These are phyloP conservation scores for Globisporangium mamillatum DNA, from an alignment of 352 stramenopile genomes.

Conservation along the genomic window DNA sequence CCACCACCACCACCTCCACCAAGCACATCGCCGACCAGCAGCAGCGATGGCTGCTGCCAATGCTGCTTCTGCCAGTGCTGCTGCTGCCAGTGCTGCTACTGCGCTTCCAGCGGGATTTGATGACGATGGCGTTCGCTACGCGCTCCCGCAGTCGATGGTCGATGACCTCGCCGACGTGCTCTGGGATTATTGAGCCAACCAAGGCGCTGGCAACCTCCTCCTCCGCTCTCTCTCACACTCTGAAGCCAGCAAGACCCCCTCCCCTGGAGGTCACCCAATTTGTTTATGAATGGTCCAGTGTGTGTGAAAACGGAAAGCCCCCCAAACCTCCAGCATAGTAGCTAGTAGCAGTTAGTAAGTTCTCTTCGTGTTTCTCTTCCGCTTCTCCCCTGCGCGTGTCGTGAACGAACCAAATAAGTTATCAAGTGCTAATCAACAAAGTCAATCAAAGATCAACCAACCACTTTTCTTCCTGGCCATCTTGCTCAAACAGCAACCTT, in stretches of 20 bases:
- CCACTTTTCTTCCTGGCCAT: not conserved
- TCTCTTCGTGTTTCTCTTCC: not conserved
- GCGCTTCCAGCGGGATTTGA: slow-evolving; percentile 1
- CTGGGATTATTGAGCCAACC: slow-evolving; percentile 9
- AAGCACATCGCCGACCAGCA: not conserved
- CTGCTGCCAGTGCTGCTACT: too few relatives aligned
- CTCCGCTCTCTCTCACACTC: not conserved
- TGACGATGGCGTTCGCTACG: slow-evolving; percentile 4
- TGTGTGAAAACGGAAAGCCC: not conserved
- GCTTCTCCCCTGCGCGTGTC: not conserved
- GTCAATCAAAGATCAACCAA: not conserved
- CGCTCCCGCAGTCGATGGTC: slow-evolving; percentile 15
- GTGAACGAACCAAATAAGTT: slow-evolving; percentile 7
- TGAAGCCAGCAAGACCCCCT: not conserved
- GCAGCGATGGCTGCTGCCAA: not conserved
- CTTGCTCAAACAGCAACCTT: not conserved
- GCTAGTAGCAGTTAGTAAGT: slow-evolving; percentile 2
- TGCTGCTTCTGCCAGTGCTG: too few relatives aligned
- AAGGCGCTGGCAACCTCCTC: not conserved
- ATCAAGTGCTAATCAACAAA: slow-evolving; percentile 1
- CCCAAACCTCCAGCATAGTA: not conserved
- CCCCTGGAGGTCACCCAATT: not conserved
- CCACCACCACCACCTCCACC: not conserved
- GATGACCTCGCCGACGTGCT: slow-evolving; percentile 19
- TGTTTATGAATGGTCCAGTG: slow-evolving; percentile 10